Base-by-base conservation (phyloP, 2,329 filamentous ascomycete species). In the Colletotrichum sp. region DNA sequence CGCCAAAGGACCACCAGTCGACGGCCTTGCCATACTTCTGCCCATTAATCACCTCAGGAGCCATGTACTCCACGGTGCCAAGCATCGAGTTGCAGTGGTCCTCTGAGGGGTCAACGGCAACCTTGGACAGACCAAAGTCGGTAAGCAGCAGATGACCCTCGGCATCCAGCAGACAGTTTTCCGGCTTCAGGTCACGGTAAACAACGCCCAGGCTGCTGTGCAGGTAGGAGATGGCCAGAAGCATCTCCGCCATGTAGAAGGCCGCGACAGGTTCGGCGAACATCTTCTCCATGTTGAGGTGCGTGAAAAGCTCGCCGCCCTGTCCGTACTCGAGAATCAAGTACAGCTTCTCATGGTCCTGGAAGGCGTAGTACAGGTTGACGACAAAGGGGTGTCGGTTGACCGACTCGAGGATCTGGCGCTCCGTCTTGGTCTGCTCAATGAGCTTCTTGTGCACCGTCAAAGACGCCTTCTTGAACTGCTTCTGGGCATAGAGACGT, bases 181-280 rank as follows among this genome's bases (percentile, higher is more conserved):
- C 97, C 0, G 97, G 97, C 88, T 99, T 99, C 75, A 99, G 89
- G 82, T 99, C 97, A 77, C 97, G 95, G 85, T 99, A 99, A 78
- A 99, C 94, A 66, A 99, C 96, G 18, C 97, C 96, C 27, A 98
- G 92, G 77, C 94, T 96, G 79, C 94, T 93, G 86, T 99, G 97
- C 30, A 99, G 91, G 84, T 99, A 96, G 48, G 96, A 95, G 62
- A 99, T 91, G 34, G 97, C 97, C 28, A 99, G 91, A 6, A 98
- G 93, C 93, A 99, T 97, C 86, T 99, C 96, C 0, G 96, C 97
- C 95, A 98, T 98, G 89, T 99, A 99, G 85, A 98, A 99, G 2
- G 96, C 95, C 0, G 96, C 94, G 3, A 94, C 94, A 18, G 94
- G 90, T 85, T 98, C 96, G 16, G 94, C 90, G 79, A 99, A 98